phyloP scores from a whole-genome alignment of 2,329 filamentous ascomycete genomes.

The Talaromyces sp. region DNA sequence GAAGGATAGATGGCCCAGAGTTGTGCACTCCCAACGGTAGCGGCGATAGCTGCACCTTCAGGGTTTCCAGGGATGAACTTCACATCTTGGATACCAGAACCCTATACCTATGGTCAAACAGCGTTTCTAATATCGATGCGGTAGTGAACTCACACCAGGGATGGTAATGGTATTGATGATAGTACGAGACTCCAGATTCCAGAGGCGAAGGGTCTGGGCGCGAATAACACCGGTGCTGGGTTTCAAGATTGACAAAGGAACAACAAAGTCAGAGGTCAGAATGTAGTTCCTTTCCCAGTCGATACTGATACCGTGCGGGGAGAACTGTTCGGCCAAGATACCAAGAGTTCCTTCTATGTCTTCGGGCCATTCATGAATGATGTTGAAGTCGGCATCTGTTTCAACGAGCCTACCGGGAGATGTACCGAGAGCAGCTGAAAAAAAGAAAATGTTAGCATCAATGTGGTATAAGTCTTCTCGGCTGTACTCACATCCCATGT shows the following conservation, averaged over 20 bases:
- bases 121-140: neutral
- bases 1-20: conserved; percentile 63
- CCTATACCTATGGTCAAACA: conserved; percentile 22
- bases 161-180: conserved; percentile 59
- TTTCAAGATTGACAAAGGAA: neutral
- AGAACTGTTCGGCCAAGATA: conserved; percentile 56
- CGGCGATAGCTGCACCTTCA: conserved; percentile 55
- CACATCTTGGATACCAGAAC: conserved; percentile 58
- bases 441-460: conserved; percentile 13
- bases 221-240: conserved; percentile 29
- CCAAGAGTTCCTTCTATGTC: conserved; percentile 51
- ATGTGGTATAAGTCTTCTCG: neutral
- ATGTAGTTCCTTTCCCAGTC: conserved; percentile 55
- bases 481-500: conserved; percentile 48
- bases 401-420: conserved; percentile 57
- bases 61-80: conserved; percentile 60
- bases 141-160: conserved; percentile 46
- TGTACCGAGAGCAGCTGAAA: conserved; percentile 48
- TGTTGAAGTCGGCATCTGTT: conserved; percentile 54
- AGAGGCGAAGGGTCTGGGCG: conserved; percentile 56
- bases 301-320: conserved; percentile 55
- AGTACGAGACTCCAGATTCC: conserved; percentile 48
- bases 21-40: conserved; percentile 55
- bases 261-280: conserved; percentile 36
- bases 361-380: conserved; percentile 59